Evolutionary conservation across 1,284 basidiomycete genomes (phyloP).

Genomic region (Tilletia walkeri): DNA sequence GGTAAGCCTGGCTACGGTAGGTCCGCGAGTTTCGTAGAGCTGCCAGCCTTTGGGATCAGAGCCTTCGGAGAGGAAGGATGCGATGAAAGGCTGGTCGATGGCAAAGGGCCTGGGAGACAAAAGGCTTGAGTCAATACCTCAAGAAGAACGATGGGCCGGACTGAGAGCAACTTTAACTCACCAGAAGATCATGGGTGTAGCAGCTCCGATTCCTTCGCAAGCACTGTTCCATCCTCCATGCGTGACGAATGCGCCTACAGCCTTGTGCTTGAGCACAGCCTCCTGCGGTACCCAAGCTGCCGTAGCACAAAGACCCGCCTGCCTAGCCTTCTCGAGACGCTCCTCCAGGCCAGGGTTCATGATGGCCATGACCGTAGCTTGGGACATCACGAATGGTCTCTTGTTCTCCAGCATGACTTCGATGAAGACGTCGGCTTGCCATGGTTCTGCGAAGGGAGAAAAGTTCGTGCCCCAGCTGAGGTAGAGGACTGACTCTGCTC

Average conservation of each 20-base stretch:
- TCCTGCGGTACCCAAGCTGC: background rate
- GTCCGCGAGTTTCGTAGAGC: background rate
- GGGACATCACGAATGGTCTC: background rate
- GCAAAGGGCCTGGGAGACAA: background rate
- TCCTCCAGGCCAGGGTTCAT: background rate
- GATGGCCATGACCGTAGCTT: background rate
- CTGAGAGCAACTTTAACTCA: background rate
- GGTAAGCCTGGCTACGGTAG: background rate
- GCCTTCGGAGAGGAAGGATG: background rate
- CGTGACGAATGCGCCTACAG: background rate
- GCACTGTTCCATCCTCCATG: constrained; percentile 11
- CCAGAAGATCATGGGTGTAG: background rate
- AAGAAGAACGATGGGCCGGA: too few relatives aligned
- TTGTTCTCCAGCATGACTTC: background rate
- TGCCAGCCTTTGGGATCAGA: background rate
- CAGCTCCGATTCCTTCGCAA: background rate
- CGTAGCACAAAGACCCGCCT: background rate
- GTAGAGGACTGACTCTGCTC: background rate
- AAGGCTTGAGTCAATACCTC: background rate
- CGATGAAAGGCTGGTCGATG: constrained; percentile 2
- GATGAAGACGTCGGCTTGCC: constrained; percentile 5
- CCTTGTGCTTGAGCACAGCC: background rate
- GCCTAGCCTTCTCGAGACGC: background rate
- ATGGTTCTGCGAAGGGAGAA: background rate
- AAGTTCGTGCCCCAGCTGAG: background rate